These are phyloP conservation scores for Spizellomyces sp. DNA, from an alignment of 192 early-diverging fungal genomes.

Conservation along the genomic window DNA sequence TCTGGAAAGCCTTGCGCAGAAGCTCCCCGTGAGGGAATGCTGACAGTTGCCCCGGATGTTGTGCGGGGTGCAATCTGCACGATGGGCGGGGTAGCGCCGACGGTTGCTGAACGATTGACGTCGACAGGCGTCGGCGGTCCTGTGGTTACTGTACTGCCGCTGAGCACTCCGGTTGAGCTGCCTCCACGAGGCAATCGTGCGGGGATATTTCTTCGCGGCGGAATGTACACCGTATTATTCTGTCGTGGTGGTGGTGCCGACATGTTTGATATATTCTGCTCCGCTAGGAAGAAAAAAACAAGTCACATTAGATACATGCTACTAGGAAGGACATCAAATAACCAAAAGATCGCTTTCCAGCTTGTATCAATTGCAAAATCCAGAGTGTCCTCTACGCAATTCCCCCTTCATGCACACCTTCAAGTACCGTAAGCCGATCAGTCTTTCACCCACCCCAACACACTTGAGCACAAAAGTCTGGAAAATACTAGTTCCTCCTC, in stretches of 20 bases:
- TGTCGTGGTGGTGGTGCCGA: slow-evolving; percentile 15
- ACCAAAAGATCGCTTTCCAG: too few species aligned
- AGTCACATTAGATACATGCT: too few species aligned
- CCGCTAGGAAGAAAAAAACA: too few species aligned
- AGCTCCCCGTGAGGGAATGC: slow-evolving; percentile 28
- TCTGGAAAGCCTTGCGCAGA: slow-evolving; percentile 31
- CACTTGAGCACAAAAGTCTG: too few species aligned
- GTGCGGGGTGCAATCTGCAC: slow-evolving; percentile 12
- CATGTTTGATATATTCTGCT: neutral
- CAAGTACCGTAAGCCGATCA: too few species aligned
- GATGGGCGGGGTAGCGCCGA: neutral
- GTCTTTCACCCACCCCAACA: too few species aligned
- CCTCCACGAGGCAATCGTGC: slow-evolving; percentile 5
- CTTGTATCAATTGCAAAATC: too few species aligned
- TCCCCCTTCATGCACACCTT: too few species aligned
- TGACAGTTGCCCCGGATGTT: slow-evolving; percentile 11
- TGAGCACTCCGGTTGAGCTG: neutral
- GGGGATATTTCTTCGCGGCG: slow-evolving; percentile 30
- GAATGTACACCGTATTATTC: slow-evolving; percentile 27
- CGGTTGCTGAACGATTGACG: slow-evolving; percentile 6
- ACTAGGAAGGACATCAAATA: too few species aligned
- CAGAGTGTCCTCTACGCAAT: too few species aligned
- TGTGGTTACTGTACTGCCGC: neutral
- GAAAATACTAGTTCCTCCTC: too few species aligned
- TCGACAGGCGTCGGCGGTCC: slow-evolving; percentile 6